These are phyloP conservation scores for Ophiostoma perfectum DNA, from an alignment of 2,329 filamentous ascomycete species.

Conservation along the genomic window DNA sequence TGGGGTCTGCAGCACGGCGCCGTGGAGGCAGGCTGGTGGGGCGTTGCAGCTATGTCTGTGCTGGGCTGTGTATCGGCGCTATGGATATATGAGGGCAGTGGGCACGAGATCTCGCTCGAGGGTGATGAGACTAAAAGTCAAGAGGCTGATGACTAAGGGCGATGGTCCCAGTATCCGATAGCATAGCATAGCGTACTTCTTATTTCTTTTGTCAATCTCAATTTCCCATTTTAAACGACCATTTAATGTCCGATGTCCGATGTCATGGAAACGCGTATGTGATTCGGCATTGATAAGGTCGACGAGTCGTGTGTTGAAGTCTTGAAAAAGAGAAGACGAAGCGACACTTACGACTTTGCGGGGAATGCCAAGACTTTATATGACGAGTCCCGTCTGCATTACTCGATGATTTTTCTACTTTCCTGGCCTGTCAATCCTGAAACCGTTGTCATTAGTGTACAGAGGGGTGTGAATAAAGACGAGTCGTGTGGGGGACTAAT, in stretches of 20 bases:
- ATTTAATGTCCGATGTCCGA: neutral
- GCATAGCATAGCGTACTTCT: neutral
- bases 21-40: constrained; percentile 47
- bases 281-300: neutral
- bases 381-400: constrained; percentile 3
- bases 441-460: neutral
- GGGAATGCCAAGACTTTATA: constrained; percentile 4
- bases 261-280: constrained; percentile 1
- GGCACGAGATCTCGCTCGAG: constrained; percentile 54
- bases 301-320: neutral
- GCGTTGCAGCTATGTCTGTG: constrained; percentile 45
- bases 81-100: constrained; percentile 59
- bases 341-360: neutral
- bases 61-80: constrained; percentile 54
- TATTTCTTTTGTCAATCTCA: neutral
- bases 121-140: constrained; percentile 36
- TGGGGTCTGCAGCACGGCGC: constrained; percentile 42
- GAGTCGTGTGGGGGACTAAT: neutral
- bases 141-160: neutral
- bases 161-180: constrained; percentile 7
- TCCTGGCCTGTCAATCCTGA: neutral
- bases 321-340: neutral
- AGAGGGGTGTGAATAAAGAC: neutral
- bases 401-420: neutral
- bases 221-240: neutral